phyloP scores from a whole-genome alignment of 164 flowering plant species.

The Piper longum region DNA sequence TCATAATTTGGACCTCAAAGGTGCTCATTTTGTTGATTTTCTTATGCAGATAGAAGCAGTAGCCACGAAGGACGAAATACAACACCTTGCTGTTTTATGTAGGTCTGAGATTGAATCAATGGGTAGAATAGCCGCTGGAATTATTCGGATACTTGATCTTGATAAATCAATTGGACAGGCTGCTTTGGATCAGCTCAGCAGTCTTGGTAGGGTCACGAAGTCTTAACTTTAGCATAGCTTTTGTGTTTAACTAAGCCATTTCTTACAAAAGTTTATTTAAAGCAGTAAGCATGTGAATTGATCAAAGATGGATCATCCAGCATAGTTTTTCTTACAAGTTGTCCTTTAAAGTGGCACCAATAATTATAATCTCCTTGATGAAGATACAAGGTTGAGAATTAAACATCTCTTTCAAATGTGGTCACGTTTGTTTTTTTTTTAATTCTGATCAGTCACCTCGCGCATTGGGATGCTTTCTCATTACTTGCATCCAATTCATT shows the following conservation, averaged over 20 bases:
- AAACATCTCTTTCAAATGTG: too few species aligned
- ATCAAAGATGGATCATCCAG: too few species aligned
- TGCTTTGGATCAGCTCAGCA: slow-evolving; percentile 74
- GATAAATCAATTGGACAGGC: slow-evolving; percentile 74
- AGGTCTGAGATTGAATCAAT: slow-evolving; percentile 81
- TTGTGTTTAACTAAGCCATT: not conserved
- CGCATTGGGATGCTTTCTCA: not conserved
- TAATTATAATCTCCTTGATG: too few species aligned
- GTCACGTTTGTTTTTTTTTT: too few species aligned
- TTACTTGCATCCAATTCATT: not conserved
- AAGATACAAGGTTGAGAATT: too few species aligned
- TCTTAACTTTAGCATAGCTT: not conserved
- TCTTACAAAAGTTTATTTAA: not conserved
- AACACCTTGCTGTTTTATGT: slow-evolving; percentile 56
- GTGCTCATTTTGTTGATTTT: not conserved
- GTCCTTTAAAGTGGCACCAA: too few species aligned
- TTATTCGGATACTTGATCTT: slow-evolving; percentile 67
- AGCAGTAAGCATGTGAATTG: not conserved
- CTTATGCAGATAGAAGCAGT: slow-evolving; percentile 68
- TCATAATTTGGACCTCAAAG: not conserved
- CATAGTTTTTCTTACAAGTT: too few species aligned
- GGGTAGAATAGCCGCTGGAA: slow-evolving; percentile 89
- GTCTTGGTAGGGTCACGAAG: slow-evolving; percentile 41
- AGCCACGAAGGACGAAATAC: slow-evolving; percentile 80
- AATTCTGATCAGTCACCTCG: too few species aligned